Base-by-base conservation (phyloP, 73 alveolate species). In the Tetrahymena elliotti region DNA sequence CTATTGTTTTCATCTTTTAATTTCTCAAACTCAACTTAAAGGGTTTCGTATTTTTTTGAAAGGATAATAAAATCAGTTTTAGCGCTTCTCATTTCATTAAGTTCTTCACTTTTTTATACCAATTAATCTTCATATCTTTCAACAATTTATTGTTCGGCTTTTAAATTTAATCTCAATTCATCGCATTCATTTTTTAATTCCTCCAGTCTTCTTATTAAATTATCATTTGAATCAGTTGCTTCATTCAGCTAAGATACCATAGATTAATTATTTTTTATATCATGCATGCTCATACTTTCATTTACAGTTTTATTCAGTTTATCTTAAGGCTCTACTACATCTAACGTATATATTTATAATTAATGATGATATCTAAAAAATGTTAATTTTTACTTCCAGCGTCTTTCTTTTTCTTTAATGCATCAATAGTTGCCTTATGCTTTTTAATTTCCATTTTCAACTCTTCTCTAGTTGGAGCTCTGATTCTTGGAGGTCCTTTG, bases 381-480 rank as follows among this genome's bases (percentile, higher is more conserved):
- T 4, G 4, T 9, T 10, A 68, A 68, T 22, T 18, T 10, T 27
- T 68, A 68, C 88, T 68, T 68, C 38, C 88, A 68, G 88, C 34
- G 11, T 68, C 88, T 68, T 82, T 83, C 40, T 94, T 39, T 34
- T 94, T 93, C 83, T 94, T 94, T 3, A 94, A 27, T 33, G 54
- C 53, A 38, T 52, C 82, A 4, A 94, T 33, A 68, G 31, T 38
- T 40, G 53, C 93, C 11, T 95, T 95, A 38, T 95, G 94, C 84
- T 94, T 95, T 83, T 96, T 97, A 36, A 95, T 95, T 83, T 97
- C 98, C 95, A 97, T 97, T 93, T 97, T 97, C 16, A 97, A 53
- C 88, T 97, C 99, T 94, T 97, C 98, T 47, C 99, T 96, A 31
- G 98, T 93, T 12, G 96, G 95, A 24, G 96, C 98, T 83, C 98